Percentiles rank a stretch among this genome's conserved stretches.
Evolutionary conservation across 2,329 filamentous ascomycete species (phyloP).

Genomic region (Fusarium verticillioides): DNA sequence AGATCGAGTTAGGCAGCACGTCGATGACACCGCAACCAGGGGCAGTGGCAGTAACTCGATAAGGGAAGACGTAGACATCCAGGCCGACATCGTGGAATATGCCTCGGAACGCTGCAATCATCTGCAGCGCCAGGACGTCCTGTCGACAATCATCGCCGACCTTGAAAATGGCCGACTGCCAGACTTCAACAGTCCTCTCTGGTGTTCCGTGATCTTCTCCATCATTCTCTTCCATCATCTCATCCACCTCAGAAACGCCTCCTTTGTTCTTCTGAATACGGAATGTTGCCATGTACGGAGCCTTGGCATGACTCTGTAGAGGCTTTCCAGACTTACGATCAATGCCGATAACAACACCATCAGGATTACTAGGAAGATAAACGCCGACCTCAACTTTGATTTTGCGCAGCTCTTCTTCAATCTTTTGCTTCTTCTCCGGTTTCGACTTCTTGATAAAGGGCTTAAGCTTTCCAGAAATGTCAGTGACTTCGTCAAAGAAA

Average conservation of each 20-base stretch:
- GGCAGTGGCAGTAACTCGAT: conserved; percentile 96
- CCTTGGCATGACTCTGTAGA: conserved; percentile 96
- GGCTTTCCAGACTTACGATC: conserved; percentile 98
- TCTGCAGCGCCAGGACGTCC: conserved; percentile 94
- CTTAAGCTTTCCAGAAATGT: conserved; percentile 93
- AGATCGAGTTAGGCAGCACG: conserved; percentile 96
- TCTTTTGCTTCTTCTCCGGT: conserved; percentile 98
- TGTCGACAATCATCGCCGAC: conserved; percentile 98
- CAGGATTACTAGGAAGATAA: conserved; percentile 95
- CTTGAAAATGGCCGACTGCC: conserved; percentile 99
- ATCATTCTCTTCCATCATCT: conserved; percentile 60
- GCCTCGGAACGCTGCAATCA: conserved; percentile 96
- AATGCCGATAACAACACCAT: conserved; percentile 96
- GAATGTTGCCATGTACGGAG: conserved; percentile 99
- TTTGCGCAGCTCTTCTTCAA: conserved; percentile 96
- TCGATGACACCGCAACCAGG: conserved; percentile 98
- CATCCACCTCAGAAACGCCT: conserved; percentile 63
- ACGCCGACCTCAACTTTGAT: conserved; percentile 98
- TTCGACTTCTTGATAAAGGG: conserved; percentile 93
- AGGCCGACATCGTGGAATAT: conserved; percentile 96
- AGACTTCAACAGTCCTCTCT: conserved; percentile 84
- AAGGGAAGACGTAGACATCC: conserved; percentile 96
- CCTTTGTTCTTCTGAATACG: conserved; percentile 85
- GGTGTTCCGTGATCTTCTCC: conserved; percentile 48
- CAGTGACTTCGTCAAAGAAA: conserved; percentile 98